These are phyloP conservation scores for Thelonectria olida DNA, from an alignment of 2,329 filamentous ascomycete species.

Conservation along the genomic window DNA sequence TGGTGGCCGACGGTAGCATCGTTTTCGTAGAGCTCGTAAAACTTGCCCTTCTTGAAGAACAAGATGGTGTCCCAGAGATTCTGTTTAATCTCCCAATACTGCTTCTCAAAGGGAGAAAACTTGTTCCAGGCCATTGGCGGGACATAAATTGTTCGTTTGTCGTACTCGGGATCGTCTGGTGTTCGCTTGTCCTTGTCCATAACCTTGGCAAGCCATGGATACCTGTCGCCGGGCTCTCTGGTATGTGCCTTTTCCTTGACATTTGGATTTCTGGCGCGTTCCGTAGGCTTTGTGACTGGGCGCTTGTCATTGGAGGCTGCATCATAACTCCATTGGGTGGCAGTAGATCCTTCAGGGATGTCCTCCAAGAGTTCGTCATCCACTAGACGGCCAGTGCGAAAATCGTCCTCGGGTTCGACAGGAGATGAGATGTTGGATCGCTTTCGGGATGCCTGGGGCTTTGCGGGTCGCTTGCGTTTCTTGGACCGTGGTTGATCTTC, in stretches of 20 bases:
- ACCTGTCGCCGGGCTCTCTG: conserved; percentile 85
- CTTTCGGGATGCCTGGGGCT: conserved; percentile 67
- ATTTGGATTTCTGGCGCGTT: conserved; percentile 46
- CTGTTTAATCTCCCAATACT: conserved; percentile 99
- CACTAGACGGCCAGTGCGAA: conserved; percentile 53
- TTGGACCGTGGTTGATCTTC: conserved; percentile 65
- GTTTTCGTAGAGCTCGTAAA: conserved; percentile 98
- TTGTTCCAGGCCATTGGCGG: conserved; percentile 81
- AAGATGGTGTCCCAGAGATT: conserved; percentile 98
- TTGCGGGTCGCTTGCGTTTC: conserved; percentile 78
- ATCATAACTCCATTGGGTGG: conserved; percentile 81
- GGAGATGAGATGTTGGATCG: conserved; percentile 63
- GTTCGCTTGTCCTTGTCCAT: conserved; percentile 85
- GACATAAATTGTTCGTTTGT: conserved; percentile 90
- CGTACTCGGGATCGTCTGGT: conserved; percentile 84
- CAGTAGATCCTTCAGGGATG: conserved; percentile 72
- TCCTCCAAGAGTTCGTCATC: conserved; percentile 66
- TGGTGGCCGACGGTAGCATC: conserved; percentile 97
- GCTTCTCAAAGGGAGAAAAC: conserved; percentile 95
- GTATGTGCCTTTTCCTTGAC: conserved; percentile 76
- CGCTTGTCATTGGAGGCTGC: conserved; percentile 54
- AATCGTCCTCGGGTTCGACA: conserved; percentile 20
- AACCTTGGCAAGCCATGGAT: conserved; percentile 89
- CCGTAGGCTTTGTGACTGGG: conserved; percentile 46
- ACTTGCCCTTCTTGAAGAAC: conserved; percentile 99